phyloP scores from a whole-genome alignment of 1,284 basidiomycete species.

The Volvariella surrecta region DNA sequence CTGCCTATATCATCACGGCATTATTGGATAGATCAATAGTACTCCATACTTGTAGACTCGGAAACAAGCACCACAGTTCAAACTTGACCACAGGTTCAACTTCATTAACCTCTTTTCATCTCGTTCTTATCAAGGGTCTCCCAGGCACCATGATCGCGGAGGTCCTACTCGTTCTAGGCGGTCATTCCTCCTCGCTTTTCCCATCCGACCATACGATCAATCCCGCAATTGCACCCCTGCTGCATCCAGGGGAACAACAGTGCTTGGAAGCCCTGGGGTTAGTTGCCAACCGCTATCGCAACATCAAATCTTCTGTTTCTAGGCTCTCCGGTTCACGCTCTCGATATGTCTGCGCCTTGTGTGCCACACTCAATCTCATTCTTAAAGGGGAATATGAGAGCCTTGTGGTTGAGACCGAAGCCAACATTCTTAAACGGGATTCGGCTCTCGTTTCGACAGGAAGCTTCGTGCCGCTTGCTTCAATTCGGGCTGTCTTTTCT shows the following conservation, averaged over 20 bases:
- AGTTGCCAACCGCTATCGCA: conserved; percentile 66
- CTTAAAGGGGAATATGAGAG: conserved; percentile 73
- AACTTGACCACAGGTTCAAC: too few relatives aligned
- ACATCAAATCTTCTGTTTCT: conserved; percentile 49
- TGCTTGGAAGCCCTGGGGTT: conserved; percentile 67
- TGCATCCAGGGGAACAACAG: conserved; percentile 83
- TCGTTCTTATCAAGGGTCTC: conserved; percentile 8
- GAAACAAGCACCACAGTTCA: too few relatives aligned
- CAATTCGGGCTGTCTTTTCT: conserved; percentile 71
- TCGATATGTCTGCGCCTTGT: conserved; percentile 71
- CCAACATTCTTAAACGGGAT: conserved; percentile 67
- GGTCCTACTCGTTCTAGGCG: conserved; percentile 73
- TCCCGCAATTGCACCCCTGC: conserved; percentile 57
- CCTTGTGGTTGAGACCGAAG: conserved; percentile 75
- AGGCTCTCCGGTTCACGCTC: conserved; percentile 52
- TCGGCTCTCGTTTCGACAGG: conserved; percentile 61
- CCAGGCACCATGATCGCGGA: conserved; percentile 64
- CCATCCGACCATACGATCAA: conserved; percentile 48
- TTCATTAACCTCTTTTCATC: too few relatives aligned
- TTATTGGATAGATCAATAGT: too few relatives aligned
- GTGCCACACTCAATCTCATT: conserved; percentile 62
- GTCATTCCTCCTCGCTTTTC: conserved; percentile 79
- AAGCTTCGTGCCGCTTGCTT: conserved; percentile 77
- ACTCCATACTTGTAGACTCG: too few relatives aligned
- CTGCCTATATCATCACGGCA: too few relatives aligned